These are phyloP conservation scores for Silene uniflora DNA, from an alignment of 148 eudicot species.

Conservation along the genomic window DNA sequence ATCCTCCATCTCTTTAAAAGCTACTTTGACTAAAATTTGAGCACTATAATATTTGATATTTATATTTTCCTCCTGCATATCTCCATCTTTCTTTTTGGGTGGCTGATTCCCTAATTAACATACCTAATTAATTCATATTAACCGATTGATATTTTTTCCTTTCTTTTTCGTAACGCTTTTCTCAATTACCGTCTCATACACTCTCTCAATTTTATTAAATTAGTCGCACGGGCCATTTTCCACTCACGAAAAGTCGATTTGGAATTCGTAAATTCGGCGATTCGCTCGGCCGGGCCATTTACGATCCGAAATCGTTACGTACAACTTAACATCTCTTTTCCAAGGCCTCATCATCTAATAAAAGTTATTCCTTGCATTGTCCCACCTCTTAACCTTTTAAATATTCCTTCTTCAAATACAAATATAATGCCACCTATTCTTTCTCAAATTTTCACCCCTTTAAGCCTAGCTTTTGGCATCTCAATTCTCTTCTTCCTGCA, in stretches of 20 bases:
- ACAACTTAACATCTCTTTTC: conserved; percentile 7
- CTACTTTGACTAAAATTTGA: conserved; percentile 11
- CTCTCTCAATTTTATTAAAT: not conserved
- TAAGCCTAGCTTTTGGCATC: conserved; percentile 19
- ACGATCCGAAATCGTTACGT: not conserved
- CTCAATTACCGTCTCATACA: not conserved
- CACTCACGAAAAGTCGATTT: not conserved
- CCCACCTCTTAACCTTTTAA: conserved; percentile 59
- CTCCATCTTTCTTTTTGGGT: not conserved
- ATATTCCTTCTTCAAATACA: conserved; percentile 63
- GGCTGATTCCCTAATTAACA: not conserved
- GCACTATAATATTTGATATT: not conserved
- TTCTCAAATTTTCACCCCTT: conserved; percentile 26
- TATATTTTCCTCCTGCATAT: not conserved
- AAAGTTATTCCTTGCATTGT: conserved; percentile 64
- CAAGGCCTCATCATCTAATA: conserved; percentile 22
- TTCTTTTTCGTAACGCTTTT: not conserved
- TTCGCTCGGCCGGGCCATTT: not conserved
- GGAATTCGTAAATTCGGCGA: conserved; percentile 15
- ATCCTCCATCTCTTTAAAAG: conserved; percentile 8
- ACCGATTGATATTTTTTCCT: not conserved
- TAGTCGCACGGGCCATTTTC: not conserved
- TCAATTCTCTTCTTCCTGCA: conserved; percentile 26
- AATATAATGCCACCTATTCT: conserved; percentile 38
- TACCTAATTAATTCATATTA: not conserved